A percentile compares a stretch with the other conserved stretches of the same genome.
phyloP scores from a whole-genome alignment of 2,329 filamentous ascomycete genomes.

The Periconia digitata region DNA sequence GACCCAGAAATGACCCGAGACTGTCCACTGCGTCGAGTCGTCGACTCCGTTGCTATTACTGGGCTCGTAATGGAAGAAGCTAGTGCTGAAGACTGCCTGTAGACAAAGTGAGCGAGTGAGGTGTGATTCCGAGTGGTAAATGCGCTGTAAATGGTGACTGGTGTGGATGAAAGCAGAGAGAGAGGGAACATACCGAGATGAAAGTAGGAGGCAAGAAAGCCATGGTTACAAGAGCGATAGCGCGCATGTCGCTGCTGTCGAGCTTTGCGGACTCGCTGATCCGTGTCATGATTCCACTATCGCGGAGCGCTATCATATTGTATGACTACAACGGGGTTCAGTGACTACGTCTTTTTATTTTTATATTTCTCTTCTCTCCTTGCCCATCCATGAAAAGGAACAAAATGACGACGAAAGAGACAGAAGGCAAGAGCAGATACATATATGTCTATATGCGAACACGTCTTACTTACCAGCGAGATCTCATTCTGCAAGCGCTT shows the following conservation, averaged over 20 bases:
- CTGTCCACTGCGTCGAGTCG: conserved; percentile 1
- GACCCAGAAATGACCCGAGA: conserved; percentile 12
- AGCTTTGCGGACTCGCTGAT: conserved; percentile 5
- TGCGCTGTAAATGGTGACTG: too few relatives aligned
- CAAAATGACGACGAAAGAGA: too few relatives aligned
- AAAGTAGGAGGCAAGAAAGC: conserved; percentile 13
- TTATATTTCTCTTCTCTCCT: too few relatives aligned
- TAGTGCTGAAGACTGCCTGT: conserved; percentile 13
- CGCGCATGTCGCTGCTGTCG: conserved; percentile 11
- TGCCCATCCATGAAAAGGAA: too few relatives aligned
- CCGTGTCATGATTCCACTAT: conserved; percentile 6
- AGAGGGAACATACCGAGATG: conserved; percentile 6
- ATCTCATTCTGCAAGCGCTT: conserved; percentile 14
- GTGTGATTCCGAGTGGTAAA: too few relatives aligned
- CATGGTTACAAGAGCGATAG: conserved; percentile 10
- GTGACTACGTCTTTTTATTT: not conserved
- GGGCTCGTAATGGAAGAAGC: conserved; percentile 12
- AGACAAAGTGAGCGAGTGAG: not conserved
- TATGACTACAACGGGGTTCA: conserved; percentile 2
- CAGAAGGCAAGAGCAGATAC: not conserved
- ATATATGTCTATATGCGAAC: not conserved
- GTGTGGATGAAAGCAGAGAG: not conserved
- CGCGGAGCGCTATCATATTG: conserved; percentile 4
- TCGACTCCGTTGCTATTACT: too few relatives aligned
- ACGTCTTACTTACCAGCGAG: conserved; percentile 3